A percentile compares a stretch with the other conserved stretches of the same genome.
Conservation (phyloP, 257 asterid genomes). For the Perilla frutescens region DNA sequence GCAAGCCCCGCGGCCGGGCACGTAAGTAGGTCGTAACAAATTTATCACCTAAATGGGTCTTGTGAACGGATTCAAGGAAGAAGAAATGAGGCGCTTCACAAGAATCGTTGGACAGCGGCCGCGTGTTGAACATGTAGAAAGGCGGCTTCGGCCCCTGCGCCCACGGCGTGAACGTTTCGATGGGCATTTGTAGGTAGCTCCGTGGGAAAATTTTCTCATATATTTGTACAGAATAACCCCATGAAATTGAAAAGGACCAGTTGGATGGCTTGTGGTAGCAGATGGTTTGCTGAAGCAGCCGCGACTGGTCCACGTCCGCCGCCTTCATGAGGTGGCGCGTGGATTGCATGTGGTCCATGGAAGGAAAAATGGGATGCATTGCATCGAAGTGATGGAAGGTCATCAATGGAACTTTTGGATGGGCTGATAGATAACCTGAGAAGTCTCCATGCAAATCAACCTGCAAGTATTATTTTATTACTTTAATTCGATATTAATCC, state of each 20-base stretch:
- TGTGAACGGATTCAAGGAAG: conserved; percentile 45
- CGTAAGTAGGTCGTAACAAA: conserved; percentile 43
- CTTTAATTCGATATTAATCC: no score
- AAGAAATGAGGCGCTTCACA: conserved; percentile 62
- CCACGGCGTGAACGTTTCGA: conserved; percentile 58
- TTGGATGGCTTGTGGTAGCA: conserved; percentile 48
- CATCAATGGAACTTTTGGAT: conserved; percentile 58
- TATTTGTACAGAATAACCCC: conserved; percentile 64
- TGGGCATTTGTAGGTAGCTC: conserved; percentile 54
- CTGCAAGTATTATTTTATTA: conserved; percentile 24
- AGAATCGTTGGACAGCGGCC: conserved; percentile 38
- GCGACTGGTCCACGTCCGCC: conserved; percentile 55
- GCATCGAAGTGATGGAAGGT: conserved; percentile 63
- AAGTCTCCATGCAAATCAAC: conserved; percentile 58
- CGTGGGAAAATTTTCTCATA: conserved; percentile 55
- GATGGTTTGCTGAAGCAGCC: conserved; percentile 60
- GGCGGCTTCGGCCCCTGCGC: conserved; percentile 40
- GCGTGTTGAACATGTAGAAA: conserved; percentile 57
- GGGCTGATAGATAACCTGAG: conserved; percentile 61
- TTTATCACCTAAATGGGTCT: background rate
- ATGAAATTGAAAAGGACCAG: conserved; percentile 59
- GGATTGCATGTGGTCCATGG: conserved; percentile 49
- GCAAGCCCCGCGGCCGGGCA: conserved; percentile 38
- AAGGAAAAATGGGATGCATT: conserved; percentile 58
- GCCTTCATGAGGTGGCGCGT: conserved; percentile 70